phyloP scores from a whole-genome alignment of 2,329 filamentous ascomycete species.

The Ophiocordyceps polyrhachis-furcata region DNA sequence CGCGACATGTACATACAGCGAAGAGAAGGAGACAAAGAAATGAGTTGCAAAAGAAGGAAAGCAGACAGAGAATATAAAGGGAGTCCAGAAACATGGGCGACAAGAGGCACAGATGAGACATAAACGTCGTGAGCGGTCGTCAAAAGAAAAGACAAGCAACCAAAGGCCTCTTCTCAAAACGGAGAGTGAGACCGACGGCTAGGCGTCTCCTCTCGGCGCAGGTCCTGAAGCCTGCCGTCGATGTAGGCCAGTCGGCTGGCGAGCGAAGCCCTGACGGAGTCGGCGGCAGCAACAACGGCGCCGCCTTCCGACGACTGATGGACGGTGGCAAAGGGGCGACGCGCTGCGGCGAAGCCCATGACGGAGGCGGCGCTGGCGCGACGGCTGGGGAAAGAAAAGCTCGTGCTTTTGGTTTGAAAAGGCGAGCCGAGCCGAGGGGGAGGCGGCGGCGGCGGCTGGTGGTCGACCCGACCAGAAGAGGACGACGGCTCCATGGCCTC shows the following conservation, averaged over 20 bases:
- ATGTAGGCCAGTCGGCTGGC: slow-evolving; percentile 36
- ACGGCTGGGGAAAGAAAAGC: slow-evolving; percentile 43
- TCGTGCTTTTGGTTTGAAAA: slow-evolving; percentile 29
- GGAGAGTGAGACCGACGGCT: slow-evolving; percentile 31
- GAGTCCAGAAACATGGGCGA: neutral
- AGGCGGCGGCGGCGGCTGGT: slow-evolving; percentile 10
- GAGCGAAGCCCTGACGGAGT: slow-evolving; percentile 23
- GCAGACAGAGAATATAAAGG: neutral
- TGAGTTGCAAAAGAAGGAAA: slow-evolving; percentile 1
- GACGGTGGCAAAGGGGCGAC: slow-evolving; percentile 37
- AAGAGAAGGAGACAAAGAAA: slow-evolving; percentile 1
- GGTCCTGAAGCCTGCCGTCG: slow-evolving; percentile 36
- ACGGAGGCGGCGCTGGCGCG: slow-evolving; percentile 23
- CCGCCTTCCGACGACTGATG: slow-evolving; percentile 25
- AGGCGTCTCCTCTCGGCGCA: slow-evolving; percentile 24
- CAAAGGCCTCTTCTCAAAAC: slow-evolving; percentile 13
- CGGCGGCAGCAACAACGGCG: slow-evolving; percentile 6
- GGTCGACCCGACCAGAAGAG: neutral
- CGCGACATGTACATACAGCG: neutral
- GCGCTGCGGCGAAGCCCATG: slow-evolving; percentile 24
- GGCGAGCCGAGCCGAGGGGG: slow-evolving; percentile 38
- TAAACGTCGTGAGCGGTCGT: slow-evolving; percentile 3
- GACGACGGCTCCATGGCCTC: neutral
- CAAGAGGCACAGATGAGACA: neutral
- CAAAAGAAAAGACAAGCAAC: slow-evolving; percentile 4